phyloP scores from a whole-genome alignment of 2,329 filamentous ascomycete genomes.

The Aspergillus nomiae region DNA sequence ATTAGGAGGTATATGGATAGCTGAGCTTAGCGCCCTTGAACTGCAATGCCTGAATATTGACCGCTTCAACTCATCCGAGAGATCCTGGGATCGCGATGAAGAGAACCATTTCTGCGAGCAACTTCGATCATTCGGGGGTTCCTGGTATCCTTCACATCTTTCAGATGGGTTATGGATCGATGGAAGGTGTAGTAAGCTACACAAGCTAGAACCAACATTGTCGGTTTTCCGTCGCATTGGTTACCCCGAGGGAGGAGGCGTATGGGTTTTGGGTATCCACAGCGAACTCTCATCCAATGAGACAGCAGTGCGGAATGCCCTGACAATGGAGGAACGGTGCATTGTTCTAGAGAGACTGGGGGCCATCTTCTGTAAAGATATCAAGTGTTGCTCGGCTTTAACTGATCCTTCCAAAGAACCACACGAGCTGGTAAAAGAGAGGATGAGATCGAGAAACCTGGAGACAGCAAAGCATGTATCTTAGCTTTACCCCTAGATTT shows the following conservation, averaged over 20 bases:
- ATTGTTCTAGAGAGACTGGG: slow-evolving; percentile 1
- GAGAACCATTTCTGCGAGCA: slow-evolving; percentile 5
- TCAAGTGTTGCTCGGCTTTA: background rate
- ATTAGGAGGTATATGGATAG: slow-evolving; percentile 8
- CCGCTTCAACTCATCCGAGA: slow-evolving; percentile 2
- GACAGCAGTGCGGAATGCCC: slow-evolving; percentile 1
- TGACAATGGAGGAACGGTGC: slow-evolving; percentile 9
- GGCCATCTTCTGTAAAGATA: slow-evolving; percentile 1
- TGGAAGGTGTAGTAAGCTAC: background rate
- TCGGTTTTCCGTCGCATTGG: slow-evolving; percentile 2
- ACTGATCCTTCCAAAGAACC: slow-evolving; percentile 1
- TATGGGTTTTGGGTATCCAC: slow-evolving; percentile 2
- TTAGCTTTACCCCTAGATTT: background rate
- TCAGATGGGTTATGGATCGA: background rate
- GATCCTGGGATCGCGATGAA: slow-evolving; percentile 3
- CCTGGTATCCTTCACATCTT: background rate
- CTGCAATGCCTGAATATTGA: slow-evolving; percentile 3
- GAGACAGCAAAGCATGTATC: background rate
- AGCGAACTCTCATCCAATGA: background rate
- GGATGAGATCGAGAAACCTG: background rate
- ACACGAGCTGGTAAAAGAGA: background rate
- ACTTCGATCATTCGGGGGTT: slow-evolving; percentile 6
- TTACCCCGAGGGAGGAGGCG: background rate
- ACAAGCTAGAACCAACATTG: slow-evolving; percentile 2
- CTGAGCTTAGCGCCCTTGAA: slow-evolving; percentile 2